Evolutionary conservation across 306 rosid species (phyloP).

Genomic region (Cucurbita argyrosperma): DNA sequence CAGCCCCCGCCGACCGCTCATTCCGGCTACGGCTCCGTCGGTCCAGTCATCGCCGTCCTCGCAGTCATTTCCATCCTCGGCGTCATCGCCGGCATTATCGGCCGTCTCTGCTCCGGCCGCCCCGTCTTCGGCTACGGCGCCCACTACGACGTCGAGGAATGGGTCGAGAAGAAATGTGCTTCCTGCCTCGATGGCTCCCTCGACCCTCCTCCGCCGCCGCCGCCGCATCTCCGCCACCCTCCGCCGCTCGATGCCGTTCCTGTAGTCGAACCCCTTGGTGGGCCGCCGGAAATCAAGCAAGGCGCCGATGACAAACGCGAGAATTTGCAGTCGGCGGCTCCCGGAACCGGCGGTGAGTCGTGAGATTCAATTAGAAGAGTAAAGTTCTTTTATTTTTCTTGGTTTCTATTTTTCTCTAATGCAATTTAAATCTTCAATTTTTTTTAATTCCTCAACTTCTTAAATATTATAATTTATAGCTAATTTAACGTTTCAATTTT

Average conservation of each 20-base stretch:
- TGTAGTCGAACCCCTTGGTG: slow-evolving; percentile 13
- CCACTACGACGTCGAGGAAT: slow-evolving; percentile 48
- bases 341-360: not conserved
- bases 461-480: too few relatives aligned
- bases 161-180: slow-evolving; percentile 74
- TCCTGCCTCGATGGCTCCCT: slow-evolving; percentile 60
- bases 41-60: slow-evolving; percentile 64
- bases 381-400: not conserved
- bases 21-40: slow-evolving; percentile 53
- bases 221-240: slow-evolving; percentile 2
- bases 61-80: slow-evolving; percentile 60
- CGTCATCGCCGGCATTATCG: slow-evolving; percentile 63
- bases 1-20: slow-evolving; percentile 36
- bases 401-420: not conserved
- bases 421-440: not conserved
- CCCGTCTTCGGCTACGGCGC: slow-evolving; percentile 55
- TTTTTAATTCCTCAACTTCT: too few relatives aligned
- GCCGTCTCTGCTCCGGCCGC: slow-evolving; percentile 74
- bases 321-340: not conserved
- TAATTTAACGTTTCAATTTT: too few relatives aligned
- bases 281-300: slow-evolving; percentile 29
- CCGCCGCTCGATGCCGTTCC: slow-evolving; percentile 1
- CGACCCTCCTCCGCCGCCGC: slow-evolving; percentile 18
- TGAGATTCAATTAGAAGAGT: not conserved
- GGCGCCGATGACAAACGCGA: not conserved